Conservation (phyloP, 108 stramenopile genomes). For the Pseudonitzschia pungens region DNA sequence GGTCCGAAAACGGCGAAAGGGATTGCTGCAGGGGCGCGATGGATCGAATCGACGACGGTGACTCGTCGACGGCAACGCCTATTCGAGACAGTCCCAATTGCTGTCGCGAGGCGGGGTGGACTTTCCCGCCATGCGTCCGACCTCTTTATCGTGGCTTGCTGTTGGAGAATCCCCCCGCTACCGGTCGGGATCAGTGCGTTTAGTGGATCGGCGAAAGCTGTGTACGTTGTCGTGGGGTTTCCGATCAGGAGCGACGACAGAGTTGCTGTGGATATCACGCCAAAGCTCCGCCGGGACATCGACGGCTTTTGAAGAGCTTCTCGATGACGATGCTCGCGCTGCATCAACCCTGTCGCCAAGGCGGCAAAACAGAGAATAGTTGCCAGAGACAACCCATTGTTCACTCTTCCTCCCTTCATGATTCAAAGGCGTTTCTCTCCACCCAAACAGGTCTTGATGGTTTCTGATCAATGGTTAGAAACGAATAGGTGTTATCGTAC, state of each 20-base stretch:
- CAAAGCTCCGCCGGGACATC: constrained; percentile 3
- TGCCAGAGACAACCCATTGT: not conserved
- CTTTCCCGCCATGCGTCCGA: constrained; percentile 7
- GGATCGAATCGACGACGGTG: not conserved
- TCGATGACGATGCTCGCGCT: not conserved
- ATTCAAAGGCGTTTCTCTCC: not conserved
- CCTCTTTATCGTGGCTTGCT: constrained; percentile 11
- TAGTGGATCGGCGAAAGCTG: constrained; percentile 21
- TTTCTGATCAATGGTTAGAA: no score
- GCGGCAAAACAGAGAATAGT: not conserved
- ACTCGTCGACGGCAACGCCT: not conserved
- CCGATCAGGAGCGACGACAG: constrained; percentile 5
- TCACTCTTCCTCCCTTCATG: not conserved
- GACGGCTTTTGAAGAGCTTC: not conserved
- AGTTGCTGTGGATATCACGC: not conserved
- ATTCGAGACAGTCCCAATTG: constrained; percentile 31
- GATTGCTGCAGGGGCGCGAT: constrained; percentile 36
- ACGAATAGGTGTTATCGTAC: no score
- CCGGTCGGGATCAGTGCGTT: constrained; percentile 30
- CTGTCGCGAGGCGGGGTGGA: constrained; percentile 8
- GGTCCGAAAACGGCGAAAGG: constrained; percentile 25
- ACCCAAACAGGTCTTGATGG: no score
- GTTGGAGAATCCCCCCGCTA: constrained; percentile 16
- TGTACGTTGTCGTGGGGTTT: not conserved
- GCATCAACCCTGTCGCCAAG: not conserved